phyloP scores from a whole-genome alignment of 1,139 yeast species.

The Yamadazyma diddensiae region DNA sequence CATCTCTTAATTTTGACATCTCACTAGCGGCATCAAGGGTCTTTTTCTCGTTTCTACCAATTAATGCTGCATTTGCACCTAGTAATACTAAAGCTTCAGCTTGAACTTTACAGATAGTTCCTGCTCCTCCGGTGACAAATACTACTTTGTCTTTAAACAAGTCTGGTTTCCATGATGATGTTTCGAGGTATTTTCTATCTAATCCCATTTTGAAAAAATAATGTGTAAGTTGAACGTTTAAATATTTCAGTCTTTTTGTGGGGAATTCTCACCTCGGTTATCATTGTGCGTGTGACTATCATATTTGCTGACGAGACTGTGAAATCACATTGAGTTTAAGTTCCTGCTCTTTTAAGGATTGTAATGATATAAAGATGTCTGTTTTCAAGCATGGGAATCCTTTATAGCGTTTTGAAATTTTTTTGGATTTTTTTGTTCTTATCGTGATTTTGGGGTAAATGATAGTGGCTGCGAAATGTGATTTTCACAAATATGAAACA shows the following conservation, averaged over 20 bases:
- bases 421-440: neutral
- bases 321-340: neutral
- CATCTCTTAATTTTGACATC: conserved; percentile 51
- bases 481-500: too few species aligned
- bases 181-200: conserved; percentile 21
- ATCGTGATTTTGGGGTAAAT: neutral
- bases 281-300: neutral
- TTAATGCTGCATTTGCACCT: conserved; percentile 83
- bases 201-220: conserved; percentile 5
- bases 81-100: conserved; percentile 75
- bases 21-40: conserved; percentile 70
- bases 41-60: conserved; percentile 70
- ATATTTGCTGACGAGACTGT: neutral
- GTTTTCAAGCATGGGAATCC: neutral
- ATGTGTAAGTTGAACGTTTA: neutral
- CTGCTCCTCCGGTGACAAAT: conserved; percentile 93
- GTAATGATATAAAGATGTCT: neutral
- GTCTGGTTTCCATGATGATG: conserved; percentile 48
- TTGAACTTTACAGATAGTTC: conserved; percentile 85
- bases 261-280: conserved; percentile 1
- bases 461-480: conserved; percentile 1
- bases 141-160: conserved; percentile 80
- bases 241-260: conserved; percentile 1
- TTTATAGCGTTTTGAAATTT: neutral
- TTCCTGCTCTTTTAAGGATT: neutral